A percentile compares a stretch with the other conserved stretches of the same genome.
Conservation (phyloP, 306 rosid genomes). For the Corylus americana region DNA sequence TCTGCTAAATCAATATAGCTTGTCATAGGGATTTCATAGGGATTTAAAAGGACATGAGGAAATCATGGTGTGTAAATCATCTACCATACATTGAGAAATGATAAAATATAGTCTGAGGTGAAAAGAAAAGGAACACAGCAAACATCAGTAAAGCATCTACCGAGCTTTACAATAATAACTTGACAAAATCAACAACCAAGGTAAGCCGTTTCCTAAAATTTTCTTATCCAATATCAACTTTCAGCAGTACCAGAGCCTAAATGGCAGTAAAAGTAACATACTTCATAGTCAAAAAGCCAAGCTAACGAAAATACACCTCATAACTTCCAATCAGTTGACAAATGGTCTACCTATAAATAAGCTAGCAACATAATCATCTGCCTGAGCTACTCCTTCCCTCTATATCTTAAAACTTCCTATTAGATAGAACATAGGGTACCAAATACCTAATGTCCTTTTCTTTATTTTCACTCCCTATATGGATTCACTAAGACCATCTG, state of each 20-base stretch:
- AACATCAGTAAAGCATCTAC: background rate
- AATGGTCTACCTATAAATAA: background rate
- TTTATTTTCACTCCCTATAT: background rate
- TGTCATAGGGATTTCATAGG: background rate
- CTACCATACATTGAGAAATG: background rate
- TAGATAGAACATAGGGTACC: background rate
- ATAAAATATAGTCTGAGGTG: background rate
- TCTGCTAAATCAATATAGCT: background rate
- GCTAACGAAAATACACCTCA: background rate
- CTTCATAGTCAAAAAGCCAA: slow-evolving; percentile 8
- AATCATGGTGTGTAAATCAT: background rate
- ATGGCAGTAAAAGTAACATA: background rate
- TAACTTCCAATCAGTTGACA: background rate
- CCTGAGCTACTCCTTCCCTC: background rate
- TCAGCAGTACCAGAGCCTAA: background rate
- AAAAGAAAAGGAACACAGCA: background rate
- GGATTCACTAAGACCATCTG: background rate
- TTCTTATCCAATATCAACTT: background rate
- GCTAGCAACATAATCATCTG: background rate
- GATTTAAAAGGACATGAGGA: background rate
- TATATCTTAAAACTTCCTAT: background rate
- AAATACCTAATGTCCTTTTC: background rate
- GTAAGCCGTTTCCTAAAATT: background rate
- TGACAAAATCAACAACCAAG: background rate
- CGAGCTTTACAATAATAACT: background rate